phyloP scores from a whole-genome alignment of 2,329 filamentous ascomycete genomes.

The Aureobasidium lini region DNA sequence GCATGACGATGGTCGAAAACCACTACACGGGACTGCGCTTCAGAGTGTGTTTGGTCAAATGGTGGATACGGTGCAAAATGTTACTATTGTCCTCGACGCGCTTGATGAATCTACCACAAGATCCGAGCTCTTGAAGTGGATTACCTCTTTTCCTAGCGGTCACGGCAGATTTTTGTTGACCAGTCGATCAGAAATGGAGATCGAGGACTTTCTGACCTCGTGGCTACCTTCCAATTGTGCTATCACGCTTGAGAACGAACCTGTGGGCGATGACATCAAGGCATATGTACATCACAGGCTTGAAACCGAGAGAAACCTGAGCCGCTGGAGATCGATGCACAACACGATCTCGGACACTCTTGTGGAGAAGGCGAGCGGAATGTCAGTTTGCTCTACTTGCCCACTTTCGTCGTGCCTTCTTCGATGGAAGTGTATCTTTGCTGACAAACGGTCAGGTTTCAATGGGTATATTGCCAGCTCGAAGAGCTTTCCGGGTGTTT shows the following conservation, averaged over 20 bases:
- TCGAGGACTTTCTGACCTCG: background rate
- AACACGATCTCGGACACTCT: background rate
- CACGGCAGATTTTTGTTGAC: background rate
- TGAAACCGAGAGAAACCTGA: background rate
- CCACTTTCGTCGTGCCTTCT: too few species aligned
- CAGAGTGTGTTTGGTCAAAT: too few species aligned
- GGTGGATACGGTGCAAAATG: too few species aligned
- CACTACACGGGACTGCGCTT: too few species aligned
- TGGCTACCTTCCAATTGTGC: background rate
- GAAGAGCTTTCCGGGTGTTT: background rate
- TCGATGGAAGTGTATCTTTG: too few species aligned
- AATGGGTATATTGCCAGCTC: constrained; percentile 14
- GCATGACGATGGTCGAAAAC: too few species aligned
- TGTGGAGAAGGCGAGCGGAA: background rate
- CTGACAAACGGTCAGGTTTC: background rate
- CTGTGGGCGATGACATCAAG: background rate
- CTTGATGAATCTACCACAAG: background rate
- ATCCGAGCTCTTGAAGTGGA: background rate
- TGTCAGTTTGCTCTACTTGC: background rate
- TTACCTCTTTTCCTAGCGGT: background rate
- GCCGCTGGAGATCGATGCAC: background rate
- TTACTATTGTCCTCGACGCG: background rate
- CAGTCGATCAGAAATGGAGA: background rate
- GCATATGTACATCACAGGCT: background rate
- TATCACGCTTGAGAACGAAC: background rate